Conservation (phyloP, 257 asterid species). For the Agastache rugosa region DNA sequence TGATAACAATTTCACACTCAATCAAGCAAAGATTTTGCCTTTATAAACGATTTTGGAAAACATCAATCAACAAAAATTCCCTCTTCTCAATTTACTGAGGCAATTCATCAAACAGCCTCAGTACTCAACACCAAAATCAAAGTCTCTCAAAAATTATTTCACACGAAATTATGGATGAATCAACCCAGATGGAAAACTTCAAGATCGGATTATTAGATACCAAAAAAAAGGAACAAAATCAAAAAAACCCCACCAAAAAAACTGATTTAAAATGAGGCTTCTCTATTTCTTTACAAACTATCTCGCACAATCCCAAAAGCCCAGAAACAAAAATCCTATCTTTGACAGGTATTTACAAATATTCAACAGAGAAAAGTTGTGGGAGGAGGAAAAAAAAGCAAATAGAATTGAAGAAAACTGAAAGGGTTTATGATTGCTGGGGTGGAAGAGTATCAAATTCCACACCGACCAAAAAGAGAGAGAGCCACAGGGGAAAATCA, state of each 20-base stretch:
- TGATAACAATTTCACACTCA: slow-evolving; percentile 28
- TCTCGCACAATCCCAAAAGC: slow-evolving; percentile 21
- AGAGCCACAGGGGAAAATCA: slow-evolving; percentile 43
- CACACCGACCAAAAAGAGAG: slow-evolving; percentile 63
- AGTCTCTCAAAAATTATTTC: slow-evolving; percentile 15
- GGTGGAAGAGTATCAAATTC: slow-evolving; percentile 52
- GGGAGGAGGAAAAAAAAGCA: slow-evolving; percentile 4
- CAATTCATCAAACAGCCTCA: slow-evolving; percentile 21
- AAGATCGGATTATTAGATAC: slow-evolving; percentile 20
- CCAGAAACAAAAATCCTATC: slow-evolving; percentile 42
- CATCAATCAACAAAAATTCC: slow-evolving; percentile 10
- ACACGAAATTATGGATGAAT: neutral
- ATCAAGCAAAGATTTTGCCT: slow-evolving; percentile 35
- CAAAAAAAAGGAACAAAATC: slow-evolving; percentile 20
- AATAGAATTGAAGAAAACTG: slow-evolving; percentile 27
- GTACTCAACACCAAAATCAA: slow-evolving; percentile 18
- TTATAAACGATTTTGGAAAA: neutral
- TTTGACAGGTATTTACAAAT: slow-evolving; percentile 51
- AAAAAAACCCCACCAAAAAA: slow-evolving; percentile 36
- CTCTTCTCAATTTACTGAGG: slow-evolving; percentile 22
- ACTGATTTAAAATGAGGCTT: slow-evolving; percentile 27
- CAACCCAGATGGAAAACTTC: slow-evolving; percentile 28
- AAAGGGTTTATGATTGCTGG: slow-evolving; percentile 31
- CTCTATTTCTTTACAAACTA: neutral
- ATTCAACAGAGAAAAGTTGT: slow-evolving; percentile 22